Conservation (phyloP, 192 early-diverging fungal genomes). For the Gamsiella multidivaricata region DNA sequence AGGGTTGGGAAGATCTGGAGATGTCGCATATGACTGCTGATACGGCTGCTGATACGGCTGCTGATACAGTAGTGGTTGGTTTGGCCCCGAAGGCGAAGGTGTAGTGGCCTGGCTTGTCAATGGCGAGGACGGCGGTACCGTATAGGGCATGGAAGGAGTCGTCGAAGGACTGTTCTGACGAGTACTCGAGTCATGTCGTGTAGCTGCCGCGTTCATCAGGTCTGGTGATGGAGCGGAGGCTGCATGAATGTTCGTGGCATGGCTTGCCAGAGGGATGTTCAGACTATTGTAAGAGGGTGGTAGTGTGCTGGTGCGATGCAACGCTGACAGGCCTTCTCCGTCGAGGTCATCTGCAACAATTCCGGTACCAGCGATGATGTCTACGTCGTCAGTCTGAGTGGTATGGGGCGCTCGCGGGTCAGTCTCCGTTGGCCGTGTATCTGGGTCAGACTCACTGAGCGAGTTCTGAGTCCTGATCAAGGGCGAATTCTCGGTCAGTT, state of each 20-base stretch:
- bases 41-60: neutral
- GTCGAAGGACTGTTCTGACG: conserved; percentile 2
- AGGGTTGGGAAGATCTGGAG: neutral
- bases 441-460: neutral
- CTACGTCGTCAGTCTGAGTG: neutral
- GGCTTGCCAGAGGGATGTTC: conserved; percentile 23
- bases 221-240: conserved; percentile 40
- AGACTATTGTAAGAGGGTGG: conserved; percentile 52
- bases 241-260: conserved; percentile 11
- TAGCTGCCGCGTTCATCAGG: neutral
- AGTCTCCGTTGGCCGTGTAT: conserved; percentile 29
- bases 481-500: conserved; percentile 20
- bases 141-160: conserved; percentile 18
- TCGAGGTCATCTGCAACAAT: neutral
- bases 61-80: neutral
- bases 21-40: conserved; percentile 7
- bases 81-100: too few species aligned
- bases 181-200: neutral
- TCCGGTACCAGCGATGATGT: neutral
- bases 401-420: conserved; percentile 29
- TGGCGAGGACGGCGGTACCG: conserved; percentile 18
- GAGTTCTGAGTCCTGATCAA: conserved; percentile 11
- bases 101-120: neutral
- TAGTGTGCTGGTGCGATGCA: conserved; percentile 18
- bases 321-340: neutral